These are phyloP conservation scores for Umbelopsis ramanniana DNA, from an alignment of 192 early-diverging fungal species.

Conservation along the genomic window DNA sequence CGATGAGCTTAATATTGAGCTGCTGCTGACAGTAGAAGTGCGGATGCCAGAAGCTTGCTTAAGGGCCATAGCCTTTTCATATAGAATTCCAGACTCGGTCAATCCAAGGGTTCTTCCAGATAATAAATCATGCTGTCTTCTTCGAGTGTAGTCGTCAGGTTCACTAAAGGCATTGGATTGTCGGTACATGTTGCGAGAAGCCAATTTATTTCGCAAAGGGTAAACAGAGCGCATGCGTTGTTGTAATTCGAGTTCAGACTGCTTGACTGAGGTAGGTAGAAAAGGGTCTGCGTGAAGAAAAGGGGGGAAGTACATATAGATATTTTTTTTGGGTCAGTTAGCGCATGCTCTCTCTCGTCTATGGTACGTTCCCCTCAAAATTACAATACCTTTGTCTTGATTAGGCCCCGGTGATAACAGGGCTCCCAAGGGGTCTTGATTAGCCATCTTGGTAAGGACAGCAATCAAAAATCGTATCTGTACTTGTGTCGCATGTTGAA, in stretches of 20 bases:
- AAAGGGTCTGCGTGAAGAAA: background rate
- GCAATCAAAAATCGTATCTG: slow-evolving; percentile 96
- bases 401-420: slow-evolving; percentile 49
- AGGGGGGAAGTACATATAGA: no score
- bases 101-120: slow-evolving; percentile 26
- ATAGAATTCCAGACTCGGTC: slow-evolving; percentile 24
- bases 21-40: background rate
- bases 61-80: slow-evolving; percentile 35
- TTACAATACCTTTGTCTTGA: slow-evolving; percentile 52
- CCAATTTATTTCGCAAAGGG: slow-evolving; percentile 4
- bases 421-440: slow-evolving; percentile 72
- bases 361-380: background rate
- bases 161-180: slow-evolving; percentile 30
- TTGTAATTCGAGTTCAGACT: background rate
- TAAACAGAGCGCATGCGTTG: slow-evolving; percentile 1
- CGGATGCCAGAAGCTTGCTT: background rate
- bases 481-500: slow-evolving; percentile 88
- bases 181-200: slow-evolving; percentile 13
- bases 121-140: slow-evolving; percentile 35
- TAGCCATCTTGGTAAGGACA: slow-evolving; percentile 90
- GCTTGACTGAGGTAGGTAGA: background rate
- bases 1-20: background rate
- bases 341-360: background rate
- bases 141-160: slow-evolving; percentile 34
- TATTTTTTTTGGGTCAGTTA: background rate